Percentiles rank a stretch among this genome's conserved stretches.
phyloP scores from a whole-genome alignment of 495 filamentous ascomycete genomes.

The Tuber aestivum region DNA sequence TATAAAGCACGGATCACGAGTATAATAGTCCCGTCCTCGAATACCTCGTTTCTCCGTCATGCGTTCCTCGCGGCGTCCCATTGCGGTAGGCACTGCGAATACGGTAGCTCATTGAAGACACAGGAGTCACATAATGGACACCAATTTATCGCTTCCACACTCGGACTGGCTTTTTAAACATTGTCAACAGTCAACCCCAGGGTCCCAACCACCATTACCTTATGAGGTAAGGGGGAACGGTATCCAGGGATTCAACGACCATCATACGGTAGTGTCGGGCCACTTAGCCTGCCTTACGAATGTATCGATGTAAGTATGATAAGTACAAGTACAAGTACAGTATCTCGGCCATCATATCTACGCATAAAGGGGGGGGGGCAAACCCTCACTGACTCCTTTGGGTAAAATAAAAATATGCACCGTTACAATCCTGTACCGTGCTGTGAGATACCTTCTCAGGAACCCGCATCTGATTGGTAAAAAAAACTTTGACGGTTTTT shows the following conservation, averaged over 20 bases:
- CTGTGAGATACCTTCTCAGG: too few relatives aligned
- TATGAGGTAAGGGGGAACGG: background rate
- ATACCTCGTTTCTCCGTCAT: background rate
- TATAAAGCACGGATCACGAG: background rate
- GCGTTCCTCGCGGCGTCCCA: background rate
- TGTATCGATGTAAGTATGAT: background rate
- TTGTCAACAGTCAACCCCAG: background rate
- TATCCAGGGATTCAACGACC: background rate
- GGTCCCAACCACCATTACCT: background rate
- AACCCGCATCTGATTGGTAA: background rate
- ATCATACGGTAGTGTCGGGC: too few relatives aligned
- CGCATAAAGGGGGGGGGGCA: background rate
- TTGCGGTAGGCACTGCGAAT: background rate
- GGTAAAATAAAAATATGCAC: background rate
- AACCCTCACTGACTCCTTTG: background rate
- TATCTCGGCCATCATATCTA: background rate
- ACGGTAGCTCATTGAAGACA: too few relatives aligned
- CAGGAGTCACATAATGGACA: background rate
- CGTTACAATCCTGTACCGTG: background rate
- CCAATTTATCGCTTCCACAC: background rate
- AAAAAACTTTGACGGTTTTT: background rate
- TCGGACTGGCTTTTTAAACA: background rate
- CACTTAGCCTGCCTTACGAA: too few relatives aligned
- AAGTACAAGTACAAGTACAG: too few relatives aligned
- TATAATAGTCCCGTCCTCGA: too few relatives aligned